These are phyloP conservation scores for Ajuga chamaepitys DNA, from an alignment of 257 asterid species.

Conservation along the genomic window DNA sequence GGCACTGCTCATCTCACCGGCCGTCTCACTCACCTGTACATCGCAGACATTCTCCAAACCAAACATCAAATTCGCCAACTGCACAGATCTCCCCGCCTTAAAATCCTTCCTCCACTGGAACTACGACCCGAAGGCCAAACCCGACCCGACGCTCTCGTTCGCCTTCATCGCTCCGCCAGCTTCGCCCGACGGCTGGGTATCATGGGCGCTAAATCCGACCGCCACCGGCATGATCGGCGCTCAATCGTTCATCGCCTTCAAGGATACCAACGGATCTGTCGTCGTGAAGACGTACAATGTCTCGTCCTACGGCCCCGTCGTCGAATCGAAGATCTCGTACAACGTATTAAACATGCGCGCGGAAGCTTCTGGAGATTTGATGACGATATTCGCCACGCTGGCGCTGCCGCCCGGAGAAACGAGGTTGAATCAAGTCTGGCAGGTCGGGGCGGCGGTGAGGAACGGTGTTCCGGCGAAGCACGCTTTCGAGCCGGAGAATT, in stretches of 20 bases:
- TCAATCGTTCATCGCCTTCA: constrained; percentile 53
- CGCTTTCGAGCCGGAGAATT: constrained; percentile 31
- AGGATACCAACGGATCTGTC: constrained; percentile 31
- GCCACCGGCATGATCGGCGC: constrained; percentile 55
- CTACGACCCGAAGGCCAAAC: constrained; percentile 27
- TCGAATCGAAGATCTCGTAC: constrained; percentile 43
- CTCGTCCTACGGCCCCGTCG: constrained; percentile 25
- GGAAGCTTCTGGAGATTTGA: constrained; percentile 31
- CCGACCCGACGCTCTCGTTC: constrained; percentile 40
- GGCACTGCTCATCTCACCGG: constrained; percentile 33
- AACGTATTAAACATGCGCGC: constrained; percentile 34
- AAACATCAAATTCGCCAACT: constrained; percentile 23
- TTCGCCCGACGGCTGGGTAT: constrained; percentile 58
- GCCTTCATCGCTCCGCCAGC: constrained; percentile 66
- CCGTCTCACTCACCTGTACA: constrained; percentile 33
- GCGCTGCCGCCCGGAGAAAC: constrained; percentile 32
- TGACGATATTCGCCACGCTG: constrained; percentile 54
- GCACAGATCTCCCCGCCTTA: constrained; percentile 47
- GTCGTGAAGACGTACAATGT: constrained; percentile 51
- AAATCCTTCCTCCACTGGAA: constrained; percentile 52
- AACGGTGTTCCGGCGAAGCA: constrained; percentile 46
- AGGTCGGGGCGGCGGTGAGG: constrained; percentile 41
- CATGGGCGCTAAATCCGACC: constrained; percentile 71
- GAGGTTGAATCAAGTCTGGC: constrained; percentile 65
- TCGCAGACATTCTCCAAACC: constrained; percentile 28